phyloP scores from a whole-genome alignment of 2,329 filamentous ascomycete genomes.

The Xylariaceae sp. region DNA sequence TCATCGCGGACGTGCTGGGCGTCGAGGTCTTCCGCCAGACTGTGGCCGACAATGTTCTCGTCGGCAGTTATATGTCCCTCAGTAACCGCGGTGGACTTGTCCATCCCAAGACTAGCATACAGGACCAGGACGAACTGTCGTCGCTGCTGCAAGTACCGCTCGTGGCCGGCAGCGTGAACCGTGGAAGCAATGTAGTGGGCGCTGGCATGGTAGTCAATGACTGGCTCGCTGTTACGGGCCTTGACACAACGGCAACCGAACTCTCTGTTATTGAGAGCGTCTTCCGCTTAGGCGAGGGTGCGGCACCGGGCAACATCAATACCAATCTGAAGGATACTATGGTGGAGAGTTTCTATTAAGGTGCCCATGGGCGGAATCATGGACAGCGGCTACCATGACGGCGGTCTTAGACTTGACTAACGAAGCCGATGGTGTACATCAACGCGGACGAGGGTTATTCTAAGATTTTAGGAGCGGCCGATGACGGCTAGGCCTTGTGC shows the following conservation, averaged over 20 bases:
- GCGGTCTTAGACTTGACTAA: neutral
- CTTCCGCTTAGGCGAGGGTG: constrained; percentile 87
- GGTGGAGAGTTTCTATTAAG: constrained; percentile 95
- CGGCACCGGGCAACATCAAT: constrained; percentile 72
- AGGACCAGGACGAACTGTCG: constrained; percentile 96
- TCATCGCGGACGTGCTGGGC: constrained; percentile 88
- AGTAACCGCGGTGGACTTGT: constrained; percentile 96
- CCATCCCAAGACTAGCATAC: constrained; percentile 93
- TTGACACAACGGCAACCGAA: constrained; percentile 96
- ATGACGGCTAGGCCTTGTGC: neutral
- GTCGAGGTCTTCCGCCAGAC: constrained; percentile 93
- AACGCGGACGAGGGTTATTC: neutral
- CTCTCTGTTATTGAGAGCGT: constrained; percentile 94
- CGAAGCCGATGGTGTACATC: neutral
- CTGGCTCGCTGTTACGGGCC: constrained; percentile 90
- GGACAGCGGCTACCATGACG: neutral
- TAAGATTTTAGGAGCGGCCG: neutral
- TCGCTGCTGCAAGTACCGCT: constrained; percentile 92
- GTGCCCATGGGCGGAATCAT: neutral
- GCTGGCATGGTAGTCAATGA: constrained; percentile 97
- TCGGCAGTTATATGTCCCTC: constrained; percentile 92
- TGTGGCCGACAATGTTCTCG: constrained; percentile 93
- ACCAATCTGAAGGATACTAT: constrained; percentile 92
- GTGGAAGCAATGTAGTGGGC: constrained; percentile 90
- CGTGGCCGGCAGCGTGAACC: constrained; percentile 89